These are phyloP conservation scores for Cyathus striatus DNA, from an alignment of 768 basidiomycete species.

Conservation along the genomic window DNA sequence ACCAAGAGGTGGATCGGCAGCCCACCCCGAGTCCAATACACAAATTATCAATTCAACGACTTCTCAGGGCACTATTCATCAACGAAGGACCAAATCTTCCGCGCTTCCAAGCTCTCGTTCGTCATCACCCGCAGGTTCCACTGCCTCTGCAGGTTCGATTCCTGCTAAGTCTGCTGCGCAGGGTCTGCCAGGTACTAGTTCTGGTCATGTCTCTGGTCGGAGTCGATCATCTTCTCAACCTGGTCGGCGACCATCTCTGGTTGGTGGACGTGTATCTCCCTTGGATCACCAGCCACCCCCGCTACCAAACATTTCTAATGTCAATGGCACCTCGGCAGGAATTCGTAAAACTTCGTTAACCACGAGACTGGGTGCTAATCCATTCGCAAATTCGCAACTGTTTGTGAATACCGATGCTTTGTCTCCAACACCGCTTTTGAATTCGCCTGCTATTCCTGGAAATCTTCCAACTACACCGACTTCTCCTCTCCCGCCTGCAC, in stretches of 20 bases:
- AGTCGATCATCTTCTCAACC: slow-evolving; percentile 75
- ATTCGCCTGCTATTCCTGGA: slow-evolving; percentile 38
- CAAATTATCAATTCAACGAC: slow-evolving; percentile 56
- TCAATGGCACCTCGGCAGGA: slow-evolving; percentile 26
- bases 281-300: slow-evolving; percentile 47
- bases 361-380: slow-evolving; percentile 44
- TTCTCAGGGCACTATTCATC: slow-evolving; percentile 59
- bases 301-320: slow-evolving; percentile 32
- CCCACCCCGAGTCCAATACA: slow-evolving; percentile 24
- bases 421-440: slow-evolving; percentile 23
- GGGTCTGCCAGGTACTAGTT: slow-evolving; percentile 37
- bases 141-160: slow-evolving; percentile 34
- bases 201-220: slow-evolving; percentile 33
- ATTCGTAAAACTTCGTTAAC: slow-evolving; percentile 59
- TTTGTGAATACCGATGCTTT: slow-evolving; percentile 45
- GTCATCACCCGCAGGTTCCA: slow-evolving; percentile 47
- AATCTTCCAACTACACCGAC: slow-evolving; percentile 70
- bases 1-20: slow-evolving; percentile 56
- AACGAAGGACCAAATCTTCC: slow-evolving; percentile 63
- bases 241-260: slow-evolving; percentile 59
- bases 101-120: slow-evolving; percentile 53
- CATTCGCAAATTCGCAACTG: slow-evolving; percentile 18
- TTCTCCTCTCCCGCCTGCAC: slow-evolving; percentile 70
- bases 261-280: slow-evolving; percentile 47
- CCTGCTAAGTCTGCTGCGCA: slow-evolving; percentile 26